Evolutionary conservation across 192 early-diverging fungal genomes (phyloP).

Genomic region (Coemansia sp.): DNA sequence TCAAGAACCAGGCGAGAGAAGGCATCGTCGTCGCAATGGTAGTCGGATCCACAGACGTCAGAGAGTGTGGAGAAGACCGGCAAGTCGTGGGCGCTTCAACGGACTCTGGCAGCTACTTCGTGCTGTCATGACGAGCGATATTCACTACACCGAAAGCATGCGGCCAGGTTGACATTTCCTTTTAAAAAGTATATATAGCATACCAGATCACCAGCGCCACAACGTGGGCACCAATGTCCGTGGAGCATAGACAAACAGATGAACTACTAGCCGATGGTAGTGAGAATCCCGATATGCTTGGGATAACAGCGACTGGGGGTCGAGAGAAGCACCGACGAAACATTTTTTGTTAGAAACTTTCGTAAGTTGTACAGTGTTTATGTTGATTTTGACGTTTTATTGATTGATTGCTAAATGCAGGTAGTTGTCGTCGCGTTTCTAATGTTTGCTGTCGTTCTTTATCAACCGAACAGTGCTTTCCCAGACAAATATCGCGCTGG

Average conservation of each 20-base stretch:
- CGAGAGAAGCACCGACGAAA: too few relatives aligned
- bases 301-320: too few relatives aligned
- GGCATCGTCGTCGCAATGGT: background rate
- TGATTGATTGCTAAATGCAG: background rate
- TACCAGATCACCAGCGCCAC: too few relatives aligned
- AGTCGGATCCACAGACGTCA: background rate
- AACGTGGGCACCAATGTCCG: too few relatives aligned
- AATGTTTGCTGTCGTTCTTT: constrained; percentile 25
- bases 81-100: background rate
- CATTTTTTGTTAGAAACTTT: too few relatives aligned
- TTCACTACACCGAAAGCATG: constrained; percentile 3
- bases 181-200: too few relatives aligned
- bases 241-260: too few relatives aligned
- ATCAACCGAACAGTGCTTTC: constrained; percentile 66
- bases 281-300: too few relatives aligned
- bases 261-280: too few relatives aligned
- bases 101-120: background rate
- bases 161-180: background rate
- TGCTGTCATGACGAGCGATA: constrained; percentile 3
- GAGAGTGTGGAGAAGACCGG: background rate
- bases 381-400: background rate
- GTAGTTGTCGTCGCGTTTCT: background rate
- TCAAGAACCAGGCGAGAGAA: background rate
- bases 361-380: background rate
- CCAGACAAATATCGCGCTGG: constrained; percentile 88